Evolutionary conservation across 2,329 filamentous ascomycete genomes (phyloP).

Genomic region (Neopestalotiopsis sp.): DNA sequence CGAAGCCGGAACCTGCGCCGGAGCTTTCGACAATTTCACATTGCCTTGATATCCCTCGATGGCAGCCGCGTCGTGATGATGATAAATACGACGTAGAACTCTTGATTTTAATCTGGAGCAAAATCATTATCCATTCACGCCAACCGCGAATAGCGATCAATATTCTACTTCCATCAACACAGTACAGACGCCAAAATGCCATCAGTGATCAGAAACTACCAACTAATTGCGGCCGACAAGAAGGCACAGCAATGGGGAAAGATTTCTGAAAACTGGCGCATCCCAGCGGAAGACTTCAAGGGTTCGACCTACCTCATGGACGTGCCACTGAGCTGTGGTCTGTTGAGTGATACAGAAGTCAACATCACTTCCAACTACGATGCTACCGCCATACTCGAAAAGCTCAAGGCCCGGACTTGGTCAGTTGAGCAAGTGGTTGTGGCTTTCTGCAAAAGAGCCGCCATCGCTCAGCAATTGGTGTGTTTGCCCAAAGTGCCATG

Average conservation of each 20-base stretch:
- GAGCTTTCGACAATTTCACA: neutral
- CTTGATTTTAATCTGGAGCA: no score
- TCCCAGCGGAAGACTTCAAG: conserved; percentile 20
- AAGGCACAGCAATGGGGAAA: conserved; percentile 24
- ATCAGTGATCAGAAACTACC: conserved; percentile 24
- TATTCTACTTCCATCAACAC: conserved; percentile 11
- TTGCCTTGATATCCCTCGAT: neutral
- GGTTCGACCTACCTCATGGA: conserved; percentile 27
- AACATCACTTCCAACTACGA: conserved; percentile 25
- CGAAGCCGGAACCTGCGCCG: neutral
- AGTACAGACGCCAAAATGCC: conserved; percentile 21
- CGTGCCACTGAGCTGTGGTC: conserved; percentile 24
- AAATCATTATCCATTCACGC: neutral
- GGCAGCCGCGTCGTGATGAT: neutral
- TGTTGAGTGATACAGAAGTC: conserved; percentile 21
- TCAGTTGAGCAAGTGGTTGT: conserved; percentile 39
- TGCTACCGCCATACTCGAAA: conserved; percentile 22
- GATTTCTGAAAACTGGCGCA: conserved; percentile 29
- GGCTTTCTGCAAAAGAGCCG: conserved; percentile 51
- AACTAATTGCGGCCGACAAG: conserved; percentile 27
- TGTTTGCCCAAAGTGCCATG: neutral
- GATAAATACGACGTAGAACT: no score
- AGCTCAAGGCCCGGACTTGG: conserved; percentile 19
- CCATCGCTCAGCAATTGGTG: conserved; percentile 48
- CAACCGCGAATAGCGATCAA: neutral